Conservation (phyloP, 148 eudicot species). For the Spergularia bocconei region DNA sequence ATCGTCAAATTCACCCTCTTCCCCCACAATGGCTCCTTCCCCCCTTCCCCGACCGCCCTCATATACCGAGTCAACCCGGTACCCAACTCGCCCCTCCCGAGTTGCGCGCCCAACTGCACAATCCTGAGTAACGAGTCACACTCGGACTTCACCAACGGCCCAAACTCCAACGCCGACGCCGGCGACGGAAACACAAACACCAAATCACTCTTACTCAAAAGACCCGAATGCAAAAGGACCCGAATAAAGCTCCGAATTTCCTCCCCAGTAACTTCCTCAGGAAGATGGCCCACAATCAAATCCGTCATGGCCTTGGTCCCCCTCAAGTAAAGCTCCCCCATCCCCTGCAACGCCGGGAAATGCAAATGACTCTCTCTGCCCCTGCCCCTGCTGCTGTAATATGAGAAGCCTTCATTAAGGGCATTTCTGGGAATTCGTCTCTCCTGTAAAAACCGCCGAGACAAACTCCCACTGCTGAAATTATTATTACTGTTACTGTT, state of each 20-base stretch:
- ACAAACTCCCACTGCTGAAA: background rate
- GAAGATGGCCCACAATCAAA: slow-evolving; percentile 53
- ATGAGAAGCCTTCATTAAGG: background rate
- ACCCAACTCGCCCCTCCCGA: slow-evolving; percentile 15
- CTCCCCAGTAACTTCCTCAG: slow-evolving; percentile 25
- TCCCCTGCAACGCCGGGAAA: slow-evolving; percentile 56
- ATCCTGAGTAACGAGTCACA: slow-evolving; percentile 42
- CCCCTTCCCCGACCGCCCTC: slow-evolving; percentile 37
- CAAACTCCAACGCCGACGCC: slow-evolving; percentile 17
- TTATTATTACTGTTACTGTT: too few relatives aligned
- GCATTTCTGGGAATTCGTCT: slow-evolving; percentile 1
- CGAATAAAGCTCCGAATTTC: slow-evolving; percentile 47
- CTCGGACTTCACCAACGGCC: slow-evolving; percentile 35
- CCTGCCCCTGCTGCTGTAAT: background rate
- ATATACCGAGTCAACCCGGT: slow-evolving; percentile 34
- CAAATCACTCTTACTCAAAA: slow-evolving; percentile 50
- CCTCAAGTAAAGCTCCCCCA: slow-evolving; percentile 56
- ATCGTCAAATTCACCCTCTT: slow-evolving; percentile 26
- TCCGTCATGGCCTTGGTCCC: slow-evolving; percentile 62
- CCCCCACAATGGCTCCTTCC: slow-evolving; percentile 73
- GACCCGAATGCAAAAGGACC: slow-evolving; percentile 32
- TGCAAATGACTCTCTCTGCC: slow-evolving; percentile 8
- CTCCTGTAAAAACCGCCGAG: slow-evolving; percentile 11
- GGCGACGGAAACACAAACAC: slow-evolving; percentile 41
- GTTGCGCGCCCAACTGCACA: slow-evolving; percentile 13